Conservation (phyloP, 2,329 filamentous ascomycete genomes). For the Calonectria ilicicola region DNA sequence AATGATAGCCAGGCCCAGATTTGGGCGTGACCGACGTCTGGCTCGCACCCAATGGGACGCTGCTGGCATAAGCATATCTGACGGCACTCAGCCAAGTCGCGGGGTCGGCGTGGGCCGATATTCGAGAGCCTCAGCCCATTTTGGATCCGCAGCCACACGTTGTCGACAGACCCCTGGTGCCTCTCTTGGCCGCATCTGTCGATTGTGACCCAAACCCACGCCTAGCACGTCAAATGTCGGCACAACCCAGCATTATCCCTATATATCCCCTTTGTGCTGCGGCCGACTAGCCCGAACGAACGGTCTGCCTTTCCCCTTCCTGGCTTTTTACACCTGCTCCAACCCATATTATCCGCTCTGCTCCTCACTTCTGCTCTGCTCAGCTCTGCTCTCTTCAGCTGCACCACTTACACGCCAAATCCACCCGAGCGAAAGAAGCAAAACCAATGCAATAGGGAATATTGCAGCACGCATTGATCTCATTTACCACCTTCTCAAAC, state of each 20-base stretch:
- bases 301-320: conserved; percentile 27
- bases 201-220: conserved; percentile 39
- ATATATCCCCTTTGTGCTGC: conserved; percentile 45
- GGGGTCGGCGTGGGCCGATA: conserved; percentile 52
- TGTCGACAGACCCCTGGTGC: conserved; percentile 48
- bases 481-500: neutral
- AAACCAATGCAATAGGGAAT: neutral
- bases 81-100: conserved; percentile 40
- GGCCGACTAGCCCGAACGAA: conserved; percentile 23
- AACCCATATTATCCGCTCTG: conserved; percentile 2
- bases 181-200: conserved; percentile 44
- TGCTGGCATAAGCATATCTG: conserved; percentile 46
- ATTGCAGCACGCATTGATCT: neutral
- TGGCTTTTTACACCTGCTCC: conserved; percentile 30
- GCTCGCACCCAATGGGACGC: conserved; percentile 27
- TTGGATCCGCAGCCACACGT: conserved; percentile 49
- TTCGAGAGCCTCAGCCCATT: conserved; percentile 51
- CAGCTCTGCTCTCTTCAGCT: neutral
- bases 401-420: neutral
- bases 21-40: conserved; percentile 28
- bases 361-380: neutral
- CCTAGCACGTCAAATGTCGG: conserved; percentile 11
- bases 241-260: conserved; percentile 23
- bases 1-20: neutral
- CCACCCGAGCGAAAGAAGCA: neutral